phyloP scores from a whole-genome alignment of 306 rosid species.

The Malus fusca region DNA sequence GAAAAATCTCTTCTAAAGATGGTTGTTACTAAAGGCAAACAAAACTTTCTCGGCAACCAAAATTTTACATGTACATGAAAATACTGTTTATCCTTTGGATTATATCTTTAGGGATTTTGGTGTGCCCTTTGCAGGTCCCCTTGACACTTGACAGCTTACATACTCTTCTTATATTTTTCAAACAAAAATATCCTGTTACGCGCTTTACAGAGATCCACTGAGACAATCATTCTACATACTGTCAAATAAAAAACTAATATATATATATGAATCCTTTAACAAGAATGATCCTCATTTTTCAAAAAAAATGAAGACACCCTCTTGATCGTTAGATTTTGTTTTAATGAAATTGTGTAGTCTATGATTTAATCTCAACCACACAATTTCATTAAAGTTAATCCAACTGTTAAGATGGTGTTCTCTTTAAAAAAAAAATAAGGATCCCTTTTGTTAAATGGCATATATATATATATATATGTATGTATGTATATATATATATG shows the following conservation, averaged over 20 bases:
- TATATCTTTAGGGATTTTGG: neutral
- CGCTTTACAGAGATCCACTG: neutral
- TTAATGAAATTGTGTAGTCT: too few relatives aligned
- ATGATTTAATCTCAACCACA: too few relatives aligned
- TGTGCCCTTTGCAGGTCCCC: neutral
- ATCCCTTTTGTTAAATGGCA: too few relatives aligned
- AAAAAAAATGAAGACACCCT: accelerated
- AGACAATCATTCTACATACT: neutral
- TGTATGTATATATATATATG: neutral
- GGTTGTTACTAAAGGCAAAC: conserved; percentile 7
- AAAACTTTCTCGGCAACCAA: conserved; percentile 15
- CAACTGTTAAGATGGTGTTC: too few relatives aligned
- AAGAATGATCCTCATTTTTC: accelerated
- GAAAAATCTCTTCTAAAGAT: too few relatives aligned
- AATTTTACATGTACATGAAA: neutral
- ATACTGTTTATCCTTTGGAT: neutral
- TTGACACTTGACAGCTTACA: conserved; percentile 1
- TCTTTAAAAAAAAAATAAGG: too few relatives aligned
- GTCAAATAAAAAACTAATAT: neutral
- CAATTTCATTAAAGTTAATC: too few relatives aligned
- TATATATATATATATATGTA: too few relatives aligned
- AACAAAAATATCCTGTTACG: neutral
- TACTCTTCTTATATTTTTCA: neutral
- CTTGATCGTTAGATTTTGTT: too few relatives aligned
- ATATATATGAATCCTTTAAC: neutral